Evolutionary conservation across 768 basidiomycete genomes (phyloP).

Genomic region (Termitomyces sp.): DNA sequence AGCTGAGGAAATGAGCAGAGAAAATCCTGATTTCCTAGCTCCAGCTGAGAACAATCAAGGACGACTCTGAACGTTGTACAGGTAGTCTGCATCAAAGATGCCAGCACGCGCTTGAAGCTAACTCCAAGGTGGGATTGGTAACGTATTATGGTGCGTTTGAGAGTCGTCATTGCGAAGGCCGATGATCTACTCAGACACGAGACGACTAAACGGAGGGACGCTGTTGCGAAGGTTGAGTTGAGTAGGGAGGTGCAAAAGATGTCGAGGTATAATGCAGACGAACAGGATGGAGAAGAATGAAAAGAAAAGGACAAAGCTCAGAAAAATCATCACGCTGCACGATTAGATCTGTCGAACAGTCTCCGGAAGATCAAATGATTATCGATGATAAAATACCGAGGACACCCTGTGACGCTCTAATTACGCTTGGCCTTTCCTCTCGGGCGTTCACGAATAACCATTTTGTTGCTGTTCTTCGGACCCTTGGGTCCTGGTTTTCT

Average conservation of each 20-base stretch:
- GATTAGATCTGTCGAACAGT: background rate
- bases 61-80: too few species aligned
- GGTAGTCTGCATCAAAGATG: too few species aligned
- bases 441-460: conserved; percentile 84
- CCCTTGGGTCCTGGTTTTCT: conserved; percentile 90
- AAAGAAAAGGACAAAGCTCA: conserved; percentile 5
- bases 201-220: conserved; percentile 72
- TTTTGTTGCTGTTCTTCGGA: conserved; percentile 86
- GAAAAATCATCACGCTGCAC: conserved; percentile 6
- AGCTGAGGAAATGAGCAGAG: too few species aligned
- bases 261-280: conserved; percentile 39
- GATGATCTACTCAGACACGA: conserved; percentile 59
- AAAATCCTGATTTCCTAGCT: conserved; percentile 12
- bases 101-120: conserved; percentile 17
- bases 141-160: conserved; percentile 50
- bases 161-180: conserved; percentile 47
- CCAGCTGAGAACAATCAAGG: too few species aligned
- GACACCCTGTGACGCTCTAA: conserved; percentile 23
- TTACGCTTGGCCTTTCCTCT: conserved; percentile 53
- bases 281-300: conserved; percentile 47
- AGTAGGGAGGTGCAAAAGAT: conserved; percentile 51
- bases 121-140: conserved; percentile 21
- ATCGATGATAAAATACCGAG: conserved; percentile 9
- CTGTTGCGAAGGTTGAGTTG: conserved; percentile 61
- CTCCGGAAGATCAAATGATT: conserved; percentile 3